Evolutionary conservation across 768 basidiomycete genomes (phyloP).

Genomic region (Pluteus cervinus): DNA sequence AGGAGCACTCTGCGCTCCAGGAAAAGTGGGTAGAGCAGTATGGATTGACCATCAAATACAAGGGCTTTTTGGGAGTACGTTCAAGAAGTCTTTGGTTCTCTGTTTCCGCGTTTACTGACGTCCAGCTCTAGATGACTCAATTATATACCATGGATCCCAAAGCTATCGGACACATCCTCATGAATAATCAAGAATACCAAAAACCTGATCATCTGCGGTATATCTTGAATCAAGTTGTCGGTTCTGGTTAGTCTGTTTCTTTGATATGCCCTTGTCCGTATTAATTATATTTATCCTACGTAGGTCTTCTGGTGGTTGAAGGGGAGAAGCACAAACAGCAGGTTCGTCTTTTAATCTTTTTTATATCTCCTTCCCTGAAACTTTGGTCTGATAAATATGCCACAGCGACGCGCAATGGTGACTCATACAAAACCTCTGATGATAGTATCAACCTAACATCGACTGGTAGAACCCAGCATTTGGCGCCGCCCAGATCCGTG

Average conservation of each 20-base stretch:
- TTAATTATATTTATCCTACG: too few species aligned
- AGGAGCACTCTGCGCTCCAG: constrained; percentile 33
- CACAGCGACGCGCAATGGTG: constrained; percentile 41
- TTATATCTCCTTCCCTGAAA: background rate
- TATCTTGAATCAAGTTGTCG: constrained; percentile 32
- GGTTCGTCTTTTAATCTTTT: constrained; percentile 19
- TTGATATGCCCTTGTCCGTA: background rate
- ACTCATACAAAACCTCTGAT: too few species aligned
- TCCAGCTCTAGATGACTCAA: constrained; percentile 23
- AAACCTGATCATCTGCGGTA: constrained; percentile 41
- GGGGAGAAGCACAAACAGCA: constrained; percentile 41
- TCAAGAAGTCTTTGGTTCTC: background rate
- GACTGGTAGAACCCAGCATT: constrained; percentile 57
- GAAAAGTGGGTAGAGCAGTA: constrained; percentile 45
- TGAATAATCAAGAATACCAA: constrained; percentile 47
- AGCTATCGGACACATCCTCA: constrained; percentile 60
- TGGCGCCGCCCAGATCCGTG: constrained; percentile 51
- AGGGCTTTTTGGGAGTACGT: constrained; percentile 39
- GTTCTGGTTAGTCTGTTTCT: constrained; percentile 31
- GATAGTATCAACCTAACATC: too few species aligned
- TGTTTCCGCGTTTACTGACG: background rate
- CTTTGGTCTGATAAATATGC: background rate
- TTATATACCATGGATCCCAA: constrained; percentile 56
- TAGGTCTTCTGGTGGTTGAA: constrained; percentile 48
- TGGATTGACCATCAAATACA: constrained; percentile 40